Base-by-base conservation (phyloP, 208 protist species). In the Lotmaria passim region DNA sequence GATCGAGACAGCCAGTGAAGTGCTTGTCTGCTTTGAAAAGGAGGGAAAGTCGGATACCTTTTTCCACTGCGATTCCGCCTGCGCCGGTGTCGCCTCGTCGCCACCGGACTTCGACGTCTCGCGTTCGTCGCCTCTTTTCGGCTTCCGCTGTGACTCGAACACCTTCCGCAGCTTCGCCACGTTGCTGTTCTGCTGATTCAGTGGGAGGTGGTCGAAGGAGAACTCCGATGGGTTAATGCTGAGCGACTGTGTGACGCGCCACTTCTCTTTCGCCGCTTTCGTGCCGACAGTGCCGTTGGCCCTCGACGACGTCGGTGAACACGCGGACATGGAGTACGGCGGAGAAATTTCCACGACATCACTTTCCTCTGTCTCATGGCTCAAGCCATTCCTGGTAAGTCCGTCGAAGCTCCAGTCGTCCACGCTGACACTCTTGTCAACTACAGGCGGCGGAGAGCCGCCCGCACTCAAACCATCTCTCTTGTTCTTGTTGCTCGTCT, bases 141-240 rank as follows among this genome's bases (percentile, higher is more conserved):
- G 17, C 21, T 59, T 59, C 14, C 53, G 30, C 36, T 59, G 67
- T 26, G 36, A 47, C 23, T 73, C 57, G 34, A 65, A 66, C 8
- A 64, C 23, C 26, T 51, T 73, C 11, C 58, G 57, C 24, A 73
- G 46, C n/a, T 50, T 65, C 14, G 55, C 58, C 28, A 73, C 67
- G 14, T 3, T 66, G 51, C 48, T 73, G n/a, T 21, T 14, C 7
- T 65, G 47, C 46, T 65, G 58, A 17, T 57, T 46, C 23, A 28
- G n/a, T 24, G 67, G 38, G 23, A 73, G 47, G 43, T 73, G 24
- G 28, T 59, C 57, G 23, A 73, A 73, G 34, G 67, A 73, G 24
- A 71, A 71, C 34, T 58, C 34, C 7, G 39, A 4, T 19, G 23
- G 4, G 57, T 63, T 60, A 30, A 64, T 57, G 38, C 67, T 65